A percentile compares a stretch with the other conserved stretches of the same genome.
phyloP scores from a whole-genome alignment of 805 yeast species.

The Nakazawaea molendinolei region DNA sequence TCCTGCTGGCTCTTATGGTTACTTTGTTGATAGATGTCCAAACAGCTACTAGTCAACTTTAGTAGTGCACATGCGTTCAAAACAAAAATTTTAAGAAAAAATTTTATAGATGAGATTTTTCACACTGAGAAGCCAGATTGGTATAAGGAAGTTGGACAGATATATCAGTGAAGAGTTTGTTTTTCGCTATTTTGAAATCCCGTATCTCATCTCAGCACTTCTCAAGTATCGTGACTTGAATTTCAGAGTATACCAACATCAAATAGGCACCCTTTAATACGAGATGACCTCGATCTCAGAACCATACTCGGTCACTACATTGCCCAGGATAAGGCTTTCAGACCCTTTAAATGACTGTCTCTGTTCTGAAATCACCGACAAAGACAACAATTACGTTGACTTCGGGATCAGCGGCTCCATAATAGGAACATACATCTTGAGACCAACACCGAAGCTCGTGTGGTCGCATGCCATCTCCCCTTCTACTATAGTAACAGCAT shows the following conservation, averaged over 20 bases:
- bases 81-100: constrained; percentile 1
- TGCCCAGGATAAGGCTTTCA: constrained; percentile 8
- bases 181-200: not conserved
- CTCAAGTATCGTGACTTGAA: too few species aligned
- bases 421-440: constrained; percentile 42
- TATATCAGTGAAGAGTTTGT: not conserved
- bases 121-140: too few species aligned
- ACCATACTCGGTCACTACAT: constrained; percentile 11
- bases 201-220: too few species aligned
- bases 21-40: too few species aligned
- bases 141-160: not conserved
- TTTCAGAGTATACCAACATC: too few species aligned
- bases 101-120: constrained; percentile 4
- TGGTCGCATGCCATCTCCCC: constrained; percentile 53
- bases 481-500: constrained; percentile 32
- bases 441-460: constrained; percentile 49
- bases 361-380: not conserved
- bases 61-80: not conserved
- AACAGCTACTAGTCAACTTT: not conserved
- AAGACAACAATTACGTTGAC: constrained; percentile 32
- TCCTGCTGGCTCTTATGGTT: too few species aligned
- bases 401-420: constrained; percentile 49
- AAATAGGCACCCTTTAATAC: too few species aligned
- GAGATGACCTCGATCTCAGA: constrained; percentile 9
- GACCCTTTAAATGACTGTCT: constrained; percentile 1